These are phyloP conservation scores for Schizophyllum amplum DNA, from an alignment of 1,284 basidiomycete species.

Conservation along the genomic window DNA sequence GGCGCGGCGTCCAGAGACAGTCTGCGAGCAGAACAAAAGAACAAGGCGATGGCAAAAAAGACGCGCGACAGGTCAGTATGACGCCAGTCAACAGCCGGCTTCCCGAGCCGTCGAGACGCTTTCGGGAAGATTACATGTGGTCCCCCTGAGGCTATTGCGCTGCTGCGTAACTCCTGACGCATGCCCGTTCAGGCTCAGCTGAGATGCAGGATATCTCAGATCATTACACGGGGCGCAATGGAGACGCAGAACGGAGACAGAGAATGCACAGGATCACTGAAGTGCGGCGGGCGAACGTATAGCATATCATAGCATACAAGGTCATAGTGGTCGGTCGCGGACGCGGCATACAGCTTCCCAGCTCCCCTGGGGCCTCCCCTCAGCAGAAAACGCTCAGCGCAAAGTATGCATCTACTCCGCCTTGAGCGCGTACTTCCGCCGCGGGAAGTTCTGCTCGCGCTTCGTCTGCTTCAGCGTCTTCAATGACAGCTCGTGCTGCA, in stretches of 20 bases:
- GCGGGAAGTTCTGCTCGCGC: slow-evolving; percentile 91
- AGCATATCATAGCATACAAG: background rate
- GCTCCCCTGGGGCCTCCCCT: background rate
- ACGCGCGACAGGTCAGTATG: background rate
- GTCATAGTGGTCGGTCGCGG: background rate
- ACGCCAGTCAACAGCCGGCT: background rate
- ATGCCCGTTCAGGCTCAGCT: background rate
- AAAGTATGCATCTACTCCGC: slow-evolving; percentile 24
- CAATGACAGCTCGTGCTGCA: slow-evolving; percentile 69
- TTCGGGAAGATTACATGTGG: background rate
- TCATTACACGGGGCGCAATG: too few species aligned
- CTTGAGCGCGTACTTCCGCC: slow-evolving; percentile 79
- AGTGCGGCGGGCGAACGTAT: background rate
- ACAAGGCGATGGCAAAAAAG: background rate
- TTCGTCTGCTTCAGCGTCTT: slow-evolving; percentile 90
- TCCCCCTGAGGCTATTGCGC: too few species aligned
- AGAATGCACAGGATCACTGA: background rate
- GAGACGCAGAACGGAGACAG: too few species aligned
- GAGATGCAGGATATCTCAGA: background rate
- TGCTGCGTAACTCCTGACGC: background rate
- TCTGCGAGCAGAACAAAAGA: background rate
- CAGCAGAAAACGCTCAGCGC: background rate
- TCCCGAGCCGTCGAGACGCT: background rate
- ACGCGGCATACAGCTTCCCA: background rate
- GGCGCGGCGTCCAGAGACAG: too few species aligned